Percentiles rank a stretch among this genome's conserved stretches.
Evolutionary conservation across 805 yeast species (phyloP).

Genomic region (Wickerhamomyces chaumierensis): DNA sequence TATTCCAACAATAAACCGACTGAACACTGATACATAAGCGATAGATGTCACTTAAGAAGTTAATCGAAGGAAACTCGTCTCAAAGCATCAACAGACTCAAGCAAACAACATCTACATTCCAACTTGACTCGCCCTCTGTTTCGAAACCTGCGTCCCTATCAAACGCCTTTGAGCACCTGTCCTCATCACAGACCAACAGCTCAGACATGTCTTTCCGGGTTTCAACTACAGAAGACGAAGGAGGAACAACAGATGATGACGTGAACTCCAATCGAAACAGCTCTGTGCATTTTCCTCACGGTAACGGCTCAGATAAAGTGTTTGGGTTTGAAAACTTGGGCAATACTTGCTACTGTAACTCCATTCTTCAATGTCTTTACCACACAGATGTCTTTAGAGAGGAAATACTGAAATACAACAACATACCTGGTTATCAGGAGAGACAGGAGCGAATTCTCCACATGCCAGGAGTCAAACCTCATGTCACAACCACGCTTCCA

Average conservation of each 20-base stretch:
- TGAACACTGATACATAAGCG: too few species aligned
- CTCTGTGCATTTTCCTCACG: constrained; percentile 31
- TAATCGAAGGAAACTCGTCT: constrained; percentile 5
- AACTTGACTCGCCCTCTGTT: neutral
- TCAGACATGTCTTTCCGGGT: neutral
- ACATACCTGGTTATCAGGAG: neutral
- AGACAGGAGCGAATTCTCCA: constrained; percentile 1
- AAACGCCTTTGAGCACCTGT: neutral
- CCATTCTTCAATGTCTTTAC: constrained; percentile 80
- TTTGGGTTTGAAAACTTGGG: constrained; percentile 83
- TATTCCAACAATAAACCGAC: too few species aligned
- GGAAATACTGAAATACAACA: constrained; percentile 31
- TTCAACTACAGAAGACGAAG: neutral
- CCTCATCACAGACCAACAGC: neutral
- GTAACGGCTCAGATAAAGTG: constrained; percentile 59
- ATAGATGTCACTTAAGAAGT: constrained; percentile 14
- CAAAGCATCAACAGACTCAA: neutral
- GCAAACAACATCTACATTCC: neutral
- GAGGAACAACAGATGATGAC: neutral
- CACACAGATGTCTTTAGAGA: constrained; percentile 61
- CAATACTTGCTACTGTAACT: constrained; percentile 89
- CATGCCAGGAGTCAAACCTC: constrained; percentile 31
- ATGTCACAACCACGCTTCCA: constrained; percentile 20
- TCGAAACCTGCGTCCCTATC: neutral
- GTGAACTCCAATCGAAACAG: neutral